Evolutionary conservation across 2,329 filamentous ascomycete species (phyloP), one percentile per base, ranked within the genome.

Genomic region (Saccharata proteae): DNA sequence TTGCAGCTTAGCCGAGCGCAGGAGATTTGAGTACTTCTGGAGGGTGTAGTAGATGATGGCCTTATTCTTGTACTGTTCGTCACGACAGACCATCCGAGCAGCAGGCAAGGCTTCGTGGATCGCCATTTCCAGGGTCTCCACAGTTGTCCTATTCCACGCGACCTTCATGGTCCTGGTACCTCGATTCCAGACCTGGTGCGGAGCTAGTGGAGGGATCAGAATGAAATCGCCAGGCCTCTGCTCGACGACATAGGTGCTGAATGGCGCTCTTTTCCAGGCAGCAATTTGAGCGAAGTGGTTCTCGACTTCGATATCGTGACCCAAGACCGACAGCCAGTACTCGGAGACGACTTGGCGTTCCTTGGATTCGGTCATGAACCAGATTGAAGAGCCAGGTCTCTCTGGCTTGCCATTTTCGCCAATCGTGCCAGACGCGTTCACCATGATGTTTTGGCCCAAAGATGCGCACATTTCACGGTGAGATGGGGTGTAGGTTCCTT

Each of bases 31-130:
- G 51, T 96, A 96, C 46, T 85, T 90, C 8, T 78, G 62, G 3
- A 96, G 65, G 0, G 85, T 83, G 50, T 78, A 93, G 54, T 86
- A 93, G 26, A 94, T 68, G 36, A 96, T 94, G 4, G 86, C 83
- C 53, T 96, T 96, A 60, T 93, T 94, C 54, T 96, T 96, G 64
- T 98, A 98, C 54, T 96, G 88, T 52, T 98, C 90, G 43, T 98
- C 90, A 21, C 90, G 80, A 50, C 90, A 96, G 3, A 96, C 88
- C 43, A 94, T 72, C 9, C 85, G 74, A 7, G 86, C 83, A 44
- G 85, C 84, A 0, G 86, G 85, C 3, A 98, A 65, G 1, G 88
- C 85, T 59, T 96, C 90, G 37, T 76, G 70, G 13, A 96, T 55
- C 1, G 88, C 90, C 52, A 92, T 64, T 41, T 88, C 80, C 3